Evolutionary conservation across 805 yeast species (phyloP).

Genomic region (Candida yuanshanica): DNA sequence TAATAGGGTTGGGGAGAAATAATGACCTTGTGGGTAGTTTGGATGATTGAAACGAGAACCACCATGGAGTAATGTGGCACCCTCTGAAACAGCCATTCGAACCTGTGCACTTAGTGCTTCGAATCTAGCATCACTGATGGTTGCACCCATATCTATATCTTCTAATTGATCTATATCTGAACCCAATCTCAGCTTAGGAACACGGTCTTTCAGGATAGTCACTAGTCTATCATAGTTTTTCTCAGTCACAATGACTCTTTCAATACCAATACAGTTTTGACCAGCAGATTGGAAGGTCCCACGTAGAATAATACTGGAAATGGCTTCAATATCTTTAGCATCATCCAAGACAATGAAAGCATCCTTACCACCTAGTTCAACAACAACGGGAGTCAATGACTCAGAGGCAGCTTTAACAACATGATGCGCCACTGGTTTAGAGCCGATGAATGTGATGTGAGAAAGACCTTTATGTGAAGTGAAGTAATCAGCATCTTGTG

Average conservation of each 20-base stretch:
- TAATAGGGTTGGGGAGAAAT: conserved; percentile 84
- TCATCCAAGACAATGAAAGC: conserved; percentile 85
- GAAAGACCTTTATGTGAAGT: conserved; percentile 76
- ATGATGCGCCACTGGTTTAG: conserved; percentile 88
- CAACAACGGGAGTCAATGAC: conserved; percentile 89
- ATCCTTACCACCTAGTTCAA: conserved; percentile 96
- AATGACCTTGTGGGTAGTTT: conserved; percentile 92
- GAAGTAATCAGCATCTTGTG: conserved; percentile 80
- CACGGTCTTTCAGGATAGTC: conserved; percentile 47
- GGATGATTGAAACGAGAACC: conserved; percentile 83
- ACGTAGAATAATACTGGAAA: conserved; percentile 81
- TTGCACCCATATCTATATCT: conserved; percentile 94
- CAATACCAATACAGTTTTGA: conserved; percentile 97
- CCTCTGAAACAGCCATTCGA: conserved; percentile 65
- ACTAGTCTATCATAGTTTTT: conserved; percentile 60
- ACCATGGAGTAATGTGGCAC: conserved; percentile 79
- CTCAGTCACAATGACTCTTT: conserved; percentile 81
- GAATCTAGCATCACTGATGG: conserved; percentile 76
- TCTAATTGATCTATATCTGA: conserved; percentile 88
- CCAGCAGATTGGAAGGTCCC: conserved; percentile 98
- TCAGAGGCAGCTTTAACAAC: conserved; percentile 80
- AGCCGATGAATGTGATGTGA: conserved; percentile 93
- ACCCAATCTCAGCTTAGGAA: conserved; percentile 67
- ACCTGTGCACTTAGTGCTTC: conserved; percentile 60
- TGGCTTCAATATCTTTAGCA: conserved; percentile 45